A percentile compares a stretch with the other conserved stretches of the same genome.
phyloP scores from a whole-genome alignment of 2,329 filamentous ascomycete species.

The Cladosporium sp. region DNA sequence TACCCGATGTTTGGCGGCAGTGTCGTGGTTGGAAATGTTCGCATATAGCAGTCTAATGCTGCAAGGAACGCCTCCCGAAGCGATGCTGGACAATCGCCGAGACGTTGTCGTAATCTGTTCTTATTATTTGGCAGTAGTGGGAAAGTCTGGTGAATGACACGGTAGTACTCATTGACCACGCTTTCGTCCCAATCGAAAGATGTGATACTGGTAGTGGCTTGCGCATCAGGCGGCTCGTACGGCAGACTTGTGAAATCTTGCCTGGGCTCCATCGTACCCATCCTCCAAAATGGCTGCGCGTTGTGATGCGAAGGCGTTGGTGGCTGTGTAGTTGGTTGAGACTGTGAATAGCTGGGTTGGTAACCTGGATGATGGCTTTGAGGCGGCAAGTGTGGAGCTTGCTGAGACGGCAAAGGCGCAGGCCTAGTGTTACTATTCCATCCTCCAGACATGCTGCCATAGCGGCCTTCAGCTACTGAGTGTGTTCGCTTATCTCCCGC shows the following conservation, averaged over 20 bases:
- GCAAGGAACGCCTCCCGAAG: slow-evolving; percentile 63
- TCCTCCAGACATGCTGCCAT: slow-evolving; percentile 4
- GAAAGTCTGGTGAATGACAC: slow-evolving; percentile 61
- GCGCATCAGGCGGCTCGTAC: slow-evolving; percentile 22
- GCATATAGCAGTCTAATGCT: slow-evolving; percentile 58
- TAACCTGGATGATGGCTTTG: slow-evolving; percentile 9
- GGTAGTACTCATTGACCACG: slow-evolving; percentile 53
- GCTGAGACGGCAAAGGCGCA: not conserved
- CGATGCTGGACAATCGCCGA: slow-evolving; percentile 53
- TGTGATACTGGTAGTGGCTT: slow-evolving; percentile 20
- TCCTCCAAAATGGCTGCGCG: slow-evolving; percentile 29
- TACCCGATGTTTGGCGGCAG: slow-evolving; percentile 33
- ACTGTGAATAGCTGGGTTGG: slow-evolving; percentile 12
- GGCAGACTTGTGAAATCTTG: slow-evolving; percentile 26
- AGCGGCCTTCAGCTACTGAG: slow-evolving; percentile 23
- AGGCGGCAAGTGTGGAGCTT: slow-evolving; percentile 10
- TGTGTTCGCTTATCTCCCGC: slow-evolving; percentile 29
- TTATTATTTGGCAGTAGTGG: slow-evolving; percentile 61
- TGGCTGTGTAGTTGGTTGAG: slow-evolving; percentile 14
- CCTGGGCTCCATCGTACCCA: slow-evolving; percentile 23
- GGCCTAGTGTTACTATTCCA: slow-evolving; percentile 2
- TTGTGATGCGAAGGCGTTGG: slow-evolving; percentile 15
- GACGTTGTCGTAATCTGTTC: slow-evolving; percentile 51
- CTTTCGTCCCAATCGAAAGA: slow-evolving; percentile 45
- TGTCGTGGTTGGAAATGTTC: slow-evolving; percentile 46